Evolutionary conservation across 2,329 filamentous ascomycete species (phyloP).

Genomic region (Chrysosporium queenslandicum): DNA sequence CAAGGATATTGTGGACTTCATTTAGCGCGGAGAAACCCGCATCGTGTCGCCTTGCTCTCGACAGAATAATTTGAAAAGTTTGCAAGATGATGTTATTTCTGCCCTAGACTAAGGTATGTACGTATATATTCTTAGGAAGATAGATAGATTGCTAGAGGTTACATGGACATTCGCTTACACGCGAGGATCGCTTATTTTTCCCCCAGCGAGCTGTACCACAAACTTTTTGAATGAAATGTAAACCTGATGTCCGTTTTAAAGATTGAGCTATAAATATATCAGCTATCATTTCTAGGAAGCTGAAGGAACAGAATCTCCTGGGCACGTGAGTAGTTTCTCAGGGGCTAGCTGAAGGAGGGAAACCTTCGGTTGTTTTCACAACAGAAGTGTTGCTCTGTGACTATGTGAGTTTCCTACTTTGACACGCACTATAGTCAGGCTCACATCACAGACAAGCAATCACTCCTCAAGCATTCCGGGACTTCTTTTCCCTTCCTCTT

Average conservation of each 20-base stretch:
- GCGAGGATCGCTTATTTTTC: too few relatives aligned
- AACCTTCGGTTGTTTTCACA: not conserved
- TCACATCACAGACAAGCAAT: not conserved
- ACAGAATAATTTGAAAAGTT: not conserved
- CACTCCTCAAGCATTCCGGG: not conserved
- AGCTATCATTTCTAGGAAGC: not conserved
- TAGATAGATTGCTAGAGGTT: too few relatives aligned
- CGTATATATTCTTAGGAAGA: not conserved
- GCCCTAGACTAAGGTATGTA: not conserved
- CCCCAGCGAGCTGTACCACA: too few relatives aligned
- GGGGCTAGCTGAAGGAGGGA: not conserved
- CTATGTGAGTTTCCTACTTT: not conserved
- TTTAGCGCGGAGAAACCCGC: slow-evolving; percentile 19
- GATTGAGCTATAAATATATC: too few relatives aligned
- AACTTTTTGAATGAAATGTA: too few relatives aligned
- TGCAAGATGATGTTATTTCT: not conserved
- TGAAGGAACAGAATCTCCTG: not conserved
- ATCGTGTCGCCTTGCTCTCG: not conserved
- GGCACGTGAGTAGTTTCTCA: not conserved
- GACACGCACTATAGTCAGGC: not conserved
- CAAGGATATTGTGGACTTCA: slow-evolving; percentile 33
- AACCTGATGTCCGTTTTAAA: too few relatives aligned
- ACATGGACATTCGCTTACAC: too few relatives aligned
- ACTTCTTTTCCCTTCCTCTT: not conserved
- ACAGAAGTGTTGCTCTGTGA: not conserved